These are phyloP conservation scores for Vitellaria paradoxa DNA, from an alignment of 179 eudicot species.

Conservation along the genomic window DNA sequence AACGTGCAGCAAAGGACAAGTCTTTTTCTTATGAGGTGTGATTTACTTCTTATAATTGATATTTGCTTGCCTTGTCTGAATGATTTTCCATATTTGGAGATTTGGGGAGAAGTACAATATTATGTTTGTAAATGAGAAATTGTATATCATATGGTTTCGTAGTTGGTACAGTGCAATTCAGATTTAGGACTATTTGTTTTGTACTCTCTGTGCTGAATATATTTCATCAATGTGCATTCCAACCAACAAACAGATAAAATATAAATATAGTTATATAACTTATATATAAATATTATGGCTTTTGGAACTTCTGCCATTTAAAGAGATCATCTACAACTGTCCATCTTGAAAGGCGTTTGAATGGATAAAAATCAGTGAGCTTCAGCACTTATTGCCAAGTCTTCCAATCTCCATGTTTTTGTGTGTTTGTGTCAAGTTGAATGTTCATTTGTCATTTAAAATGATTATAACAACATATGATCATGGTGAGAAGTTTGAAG, in stretches of 20 bases:
- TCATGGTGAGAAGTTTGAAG: conserved; percentile 7
- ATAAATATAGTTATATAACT: neutral
- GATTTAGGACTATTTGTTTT: neutral
- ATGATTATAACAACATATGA: neutral
- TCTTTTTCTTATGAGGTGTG: conserved; percentile 92
- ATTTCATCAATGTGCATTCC: neutral
- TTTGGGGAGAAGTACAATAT: neutral
- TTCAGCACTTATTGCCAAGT: neutral
- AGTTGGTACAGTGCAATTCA: neutral
- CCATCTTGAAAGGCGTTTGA: neutral
- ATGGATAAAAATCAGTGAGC: neutral
- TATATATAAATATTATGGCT: neutral
- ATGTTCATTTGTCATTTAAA: neutral
- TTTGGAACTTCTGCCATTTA: neutral
- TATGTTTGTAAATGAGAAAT: neutral
- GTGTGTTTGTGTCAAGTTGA: neutral
- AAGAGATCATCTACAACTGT: neutral
- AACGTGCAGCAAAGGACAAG: conserved; percentile 73
- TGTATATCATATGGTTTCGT: neutral
- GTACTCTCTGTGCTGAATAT: no score
- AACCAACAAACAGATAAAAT: neutral
- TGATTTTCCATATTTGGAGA: neutral
- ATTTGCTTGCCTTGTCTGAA: conserved; percentile 2
- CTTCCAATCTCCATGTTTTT: neutral
- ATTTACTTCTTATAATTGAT: neutral